Evolutionary conservation across 257 asterid species (phyloP).

Genomic region (Solanum sitiens): DNA sequence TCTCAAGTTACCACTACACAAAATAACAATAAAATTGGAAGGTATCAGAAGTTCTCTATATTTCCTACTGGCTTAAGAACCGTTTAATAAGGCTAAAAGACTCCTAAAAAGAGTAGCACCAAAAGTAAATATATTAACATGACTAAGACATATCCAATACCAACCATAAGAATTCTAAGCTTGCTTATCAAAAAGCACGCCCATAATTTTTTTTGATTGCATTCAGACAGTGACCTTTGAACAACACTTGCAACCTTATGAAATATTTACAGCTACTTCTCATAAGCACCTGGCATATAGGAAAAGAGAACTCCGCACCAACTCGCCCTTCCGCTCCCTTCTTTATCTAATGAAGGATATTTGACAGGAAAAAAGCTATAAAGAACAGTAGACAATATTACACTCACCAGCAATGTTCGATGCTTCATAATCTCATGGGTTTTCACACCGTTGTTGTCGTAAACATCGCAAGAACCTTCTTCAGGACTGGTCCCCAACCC

Average conservation of each 20-base stretch:
- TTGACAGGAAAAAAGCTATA: background rate
- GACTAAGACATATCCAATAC: background rate
- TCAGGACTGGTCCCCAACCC: slow-evolving; percentile 82
- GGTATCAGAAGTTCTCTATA: background rate
- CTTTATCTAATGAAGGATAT: background rate
- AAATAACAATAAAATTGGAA: background rate
- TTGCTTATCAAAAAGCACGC: background rate
- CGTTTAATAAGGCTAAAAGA: background rate
- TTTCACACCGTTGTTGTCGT: slow-evolving; percentile 42
- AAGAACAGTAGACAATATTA: background rate
- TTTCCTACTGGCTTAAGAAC: background rate
- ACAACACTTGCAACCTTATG: background rate
- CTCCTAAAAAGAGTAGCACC: background rate
- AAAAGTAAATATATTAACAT: background rate
- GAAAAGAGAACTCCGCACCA: background rate
- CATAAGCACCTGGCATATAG: background rate
- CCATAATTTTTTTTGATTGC: background rate
- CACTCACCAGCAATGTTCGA: slow-evolving; percentile 69
- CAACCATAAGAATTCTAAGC: background rate
- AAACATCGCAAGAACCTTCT: slow-evolving; percentile 75
- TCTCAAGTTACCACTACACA: background rate
- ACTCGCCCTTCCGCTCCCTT: background rate
- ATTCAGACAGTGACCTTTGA: background rate
- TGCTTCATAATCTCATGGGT: slow-evolving; percentile 90
- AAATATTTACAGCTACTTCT: background rate